Conservation (phyloP, 2,329 filamentous ascomycete genomes). For the Colletotrichum limetticola region DNA sequence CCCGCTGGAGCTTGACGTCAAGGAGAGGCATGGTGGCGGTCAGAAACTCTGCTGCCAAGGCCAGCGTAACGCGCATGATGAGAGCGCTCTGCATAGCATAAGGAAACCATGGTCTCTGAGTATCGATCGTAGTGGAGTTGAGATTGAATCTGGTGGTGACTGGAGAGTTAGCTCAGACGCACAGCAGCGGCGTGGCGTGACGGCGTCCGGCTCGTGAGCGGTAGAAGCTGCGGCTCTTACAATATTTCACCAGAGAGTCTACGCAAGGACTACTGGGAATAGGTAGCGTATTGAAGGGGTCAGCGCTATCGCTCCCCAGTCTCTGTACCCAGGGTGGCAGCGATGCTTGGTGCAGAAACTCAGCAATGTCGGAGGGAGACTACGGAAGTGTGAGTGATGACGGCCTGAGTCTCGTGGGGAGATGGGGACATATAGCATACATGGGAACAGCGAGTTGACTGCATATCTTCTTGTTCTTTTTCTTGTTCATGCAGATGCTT, state of each 20-base stretch:
- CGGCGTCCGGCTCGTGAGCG: background rate
- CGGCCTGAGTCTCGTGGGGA: no score
- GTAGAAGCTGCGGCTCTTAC: constrained; percentile 11
- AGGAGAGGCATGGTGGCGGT: constrained; percentile 23
- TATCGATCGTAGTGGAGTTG: constrained; percentile 30
- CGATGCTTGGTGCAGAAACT: background rate
- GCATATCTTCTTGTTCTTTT: no score
- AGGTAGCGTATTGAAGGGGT: constrained; percentile 36
- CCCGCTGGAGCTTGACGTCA: constrained; percentile 23
- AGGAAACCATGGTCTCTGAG: constrained; percentile 35
- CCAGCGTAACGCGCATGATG: constrained; percentile 34
- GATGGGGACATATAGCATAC: background rate
- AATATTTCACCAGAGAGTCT: constrained; percentile 34
- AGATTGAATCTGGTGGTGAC: constrained; percentile 35
- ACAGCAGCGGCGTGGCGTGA: background rate
- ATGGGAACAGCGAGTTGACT: background rate
- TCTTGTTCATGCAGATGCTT: background rate
- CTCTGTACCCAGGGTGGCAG: constrained; percentile 23
- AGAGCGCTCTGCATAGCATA: constrained; percentile 36
- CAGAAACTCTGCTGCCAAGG: constrained; percentile 34
- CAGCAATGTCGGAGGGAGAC: background rate
- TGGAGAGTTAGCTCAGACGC: constrained; percentile 8
- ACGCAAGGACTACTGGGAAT: constrained; percentile 26
- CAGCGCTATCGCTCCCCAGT: constrained; percentile 18
- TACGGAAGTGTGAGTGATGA: background rate